Conservation (phyloP, 1,284 basidiomycete species). For the Cutaneotrichosporon mucoides region DNA sequence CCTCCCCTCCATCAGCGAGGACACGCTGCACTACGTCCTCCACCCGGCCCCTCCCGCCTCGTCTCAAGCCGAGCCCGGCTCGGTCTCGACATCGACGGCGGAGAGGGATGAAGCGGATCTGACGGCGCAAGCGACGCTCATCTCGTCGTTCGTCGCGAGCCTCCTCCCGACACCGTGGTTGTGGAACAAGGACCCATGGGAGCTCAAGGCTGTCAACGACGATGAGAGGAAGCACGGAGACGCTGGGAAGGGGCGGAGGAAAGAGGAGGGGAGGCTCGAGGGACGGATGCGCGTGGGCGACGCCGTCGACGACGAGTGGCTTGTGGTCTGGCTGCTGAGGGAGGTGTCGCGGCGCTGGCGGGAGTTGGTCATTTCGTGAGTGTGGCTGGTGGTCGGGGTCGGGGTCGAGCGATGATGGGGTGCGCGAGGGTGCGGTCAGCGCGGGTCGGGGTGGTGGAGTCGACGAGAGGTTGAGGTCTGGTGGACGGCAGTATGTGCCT, state of each 20-base stretch:
- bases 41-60: conserved; percentile 52
- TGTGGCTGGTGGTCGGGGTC: conserved; percentile 1
- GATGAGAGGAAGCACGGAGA: not conserved
- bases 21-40: conserved; percentile 71
- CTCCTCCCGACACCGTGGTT: conserved; percentile 62
- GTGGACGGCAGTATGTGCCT: no score
- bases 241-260: conserved; percentile 15
- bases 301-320: conserved; percentile 95
- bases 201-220: conserved; percentile 60
- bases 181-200: conserved; percentile 85
- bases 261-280: conserved; percentile 51
- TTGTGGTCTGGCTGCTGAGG: conserved; percentile 76
- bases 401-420: not conserved
- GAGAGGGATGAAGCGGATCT: conserved; percentile 53
- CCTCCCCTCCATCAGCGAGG: conserved; percentile 64
- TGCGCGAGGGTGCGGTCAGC: no score
- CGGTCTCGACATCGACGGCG: no score
- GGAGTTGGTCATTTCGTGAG: conserved; percentile 59
- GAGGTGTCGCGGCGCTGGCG: conserved; percentile 73
- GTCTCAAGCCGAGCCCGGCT: no score
- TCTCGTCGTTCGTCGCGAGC: conserved; percentile 58
- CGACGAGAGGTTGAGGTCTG: no score
- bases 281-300: conserved; percentile 84
- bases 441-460: no score
- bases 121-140: conserved; percentile 65